Conservation (phyloP, 1,139 yeast species). For the Scheffersomyces segobiensis region DNA sequence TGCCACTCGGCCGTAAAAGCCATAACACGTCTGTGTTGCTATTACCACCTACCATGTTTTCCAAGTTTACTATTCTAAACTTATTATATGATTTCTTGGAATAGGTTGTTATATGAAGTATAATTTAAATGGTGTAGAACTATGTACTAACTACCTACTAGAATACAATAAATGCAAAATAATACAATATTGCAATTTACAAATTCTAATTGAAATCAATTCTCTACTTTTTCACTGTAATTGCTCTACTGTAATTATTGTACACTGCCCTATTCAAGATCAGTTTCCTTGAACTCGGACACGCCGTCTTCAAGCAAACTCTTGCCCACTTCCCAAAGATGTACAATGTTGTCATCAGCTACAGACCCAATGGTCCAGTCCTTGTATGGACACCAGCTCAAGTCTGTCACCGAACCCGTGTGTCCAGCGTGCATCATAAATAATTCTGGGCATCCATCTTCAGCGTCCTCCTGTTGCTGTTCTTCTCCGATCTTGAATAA, state of each 20-base stretch:
- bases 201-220: neutral
- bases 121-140: too few species aligned
- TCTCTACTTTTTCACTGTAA: neutral
- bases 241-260: neutral
- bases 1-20: neutral
- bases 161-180: neutral
- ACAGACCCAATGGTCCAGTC: conserved; percentile 76
- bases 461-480: conserved; percentile 76
- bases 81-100: neutral
- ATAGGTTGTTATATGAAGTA: too few species aligned
- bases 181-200: neutral
- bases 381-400: conserved; percentile 66
- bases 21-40: neutral
- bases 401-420: conserved; percentile 71
- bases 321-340: conserved; percentile 69
- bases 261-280: conserved; percentile 19
- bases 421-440: conserved; percentile 90
- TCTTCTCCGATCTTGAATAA: conserved; percentile 72
- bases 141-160: neutral
- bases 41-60: neutral
- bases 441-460: conserved; percentile 79
- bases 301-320: conserved; percentile 44
- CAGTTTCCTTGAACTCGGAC: conserved; percentile 18
- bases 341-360: conserved; percentile 77
- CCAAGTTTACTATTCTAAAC: too few species aligned